Base-by-base conservation (phyloP, 306 rosid species). In the Citrullus colocynthis region DNA sequence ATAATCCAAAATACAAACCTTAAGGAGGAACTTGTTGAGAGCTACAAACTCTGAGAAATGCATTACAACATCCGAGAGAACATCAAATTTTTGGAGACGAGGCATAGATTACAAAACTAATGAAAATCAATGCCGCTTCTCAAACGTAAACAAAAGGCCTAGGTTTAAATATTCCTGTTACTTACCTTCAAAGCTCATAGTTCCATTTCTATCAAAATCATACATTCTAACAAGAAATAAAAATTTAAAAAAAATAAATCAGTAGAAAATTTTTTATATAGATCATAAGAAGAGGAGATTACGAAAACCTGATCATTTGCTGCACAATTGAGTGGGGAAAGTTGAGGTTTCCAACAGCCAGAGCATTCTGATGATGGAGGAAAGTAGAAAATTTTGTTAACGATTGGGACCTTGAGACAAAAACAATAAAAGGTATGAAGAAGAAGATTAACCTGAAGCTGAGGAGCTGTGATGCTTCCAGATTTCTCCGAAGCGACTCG, bases 131-230 rank as follows among this genome's bases (percentile, higher is more conserved):
- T 28, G 32, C 44, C 4, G 15, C 41, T 49, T 71, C 56, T 69
- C 56, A 49, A 72, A 48, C 77, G 34, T 7, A 16, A 70, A 37
- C 9, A 6, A 21, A 63, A 14, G 13, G 13, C 60, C 15, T 21
- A 24, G 18, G 18, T 9, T 21, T 10, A 20, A 17, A 60, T 64
- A 36, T 28, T 61, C 4, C 4, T 30, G 30, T 17, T 6, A 44
- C 74, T 74, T 55, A 87, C 97, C 98, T 82, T 88, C 84, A 72
- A 91, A 93, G 83, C 89, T 91, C 98, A 93, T 93, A 6, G 91
- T 90, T 71, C 98, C 98, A 63, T 93, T 93, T 77, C 91, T 85
- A 62, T 93, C 97, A 78, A 93, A 93, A 84, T 93, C 98, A 77
- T 91, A 90, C 97, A 91, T 90, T 88, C 97, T 91, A 62, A 16